Conservation (phyloP, 2,329 filamentous ascomycete genomes). For the Meredithiella fracta region DNA sequence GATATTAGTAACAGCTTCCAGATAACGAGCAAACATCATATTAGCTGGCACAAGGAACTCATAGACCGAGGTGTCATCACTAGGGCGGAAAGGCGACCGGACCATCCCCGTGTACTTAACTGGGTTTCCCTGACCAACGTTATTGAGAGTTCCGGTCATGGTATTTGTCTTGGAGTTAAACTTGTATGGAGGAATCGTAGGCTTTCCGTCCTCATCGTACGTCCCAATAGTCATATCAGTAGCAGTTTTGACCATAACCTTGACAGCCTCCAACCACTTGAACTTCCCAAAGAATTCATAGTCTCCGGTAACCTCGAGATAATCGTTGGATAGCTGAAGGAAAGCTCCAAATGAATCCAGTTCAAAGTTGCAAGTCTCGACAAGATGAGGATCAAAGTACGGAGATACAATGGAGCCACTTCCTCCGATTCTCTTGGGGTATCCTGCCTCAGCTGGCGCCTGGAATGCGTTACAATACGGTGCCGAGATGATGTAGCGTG, state of each 20-base stretch:
- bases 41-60: conserved; percentile 84
- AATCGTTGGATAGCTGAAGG: conserved; percentile 63
- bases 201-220: conserved; percentile 42
- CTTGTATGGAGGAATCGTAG: conserved; percentile 49
- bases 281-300: conserved; percentile 50
- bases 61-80: conserved; percentile 71
- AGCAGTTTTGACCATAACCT: conserved; percentile 52
- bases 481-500: conserved; percentile 47
- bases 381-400: conserved; percentile 17
- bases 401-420: conserved; percentile 15
- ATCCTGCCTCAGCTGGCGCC: conserved; percentile 58
- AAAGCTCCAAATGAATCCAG: conserved; percentile 78
- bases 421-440: conserved; percentile 27
- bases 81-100: conserved; percentile 75
- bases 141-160: conserved; percentile 19
- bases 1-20: conserved; percentile 31
- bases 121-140: conserved; percentile 57
- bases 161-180: conserved; percentile 55
- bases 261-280: conserved; percentile 58
- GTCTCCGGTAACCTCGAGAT: conserved; percentile 54
- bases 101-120: conserved; percentile 63
- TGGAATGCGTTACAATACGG: conserved; percentile 90
- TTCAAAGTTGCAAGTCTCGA: conserved; percentile 86
- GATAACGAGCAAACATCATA: conserved; percentile 59
- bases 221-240: conserved; percentile 57